Conservation (phyloP, 345 rosid genomes). For the Brassica carinata region DNA sequence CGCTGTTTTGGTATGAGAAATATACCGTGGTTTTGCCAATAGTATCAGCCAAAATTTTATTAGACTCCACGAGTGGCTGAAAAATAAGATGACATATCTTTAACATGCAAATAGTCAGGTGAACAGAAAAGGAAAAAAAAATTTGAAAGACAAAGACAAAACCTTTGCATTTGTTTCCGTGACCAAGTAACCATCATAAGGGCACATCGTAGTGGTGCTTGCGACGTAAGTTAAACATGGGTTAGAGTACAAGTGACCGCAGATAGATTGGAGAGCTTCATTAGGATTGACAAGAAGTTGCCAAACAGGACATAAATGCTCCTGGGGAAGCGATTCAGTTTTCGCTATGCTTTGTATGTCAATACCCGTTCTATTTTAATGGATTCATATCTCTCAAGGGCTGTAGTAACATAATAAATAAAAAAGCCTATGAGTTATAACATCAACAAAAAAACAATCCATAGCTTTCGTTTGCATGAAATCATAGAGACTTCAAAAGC, state of each 20-base stretch:
- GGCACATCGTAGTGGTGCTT: conserved; percentile 71
- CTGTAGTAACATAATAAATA: conserved; percentile 27
- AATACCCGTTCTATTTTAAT: conserved; percentile 57
- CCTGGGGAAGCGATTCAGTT: conserved; percentile 72
- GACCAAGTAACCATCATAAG: conserved; percentile 79
- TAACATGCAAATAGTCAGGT: background rate
- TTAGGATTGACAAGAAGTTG: conserved; percentile 69
- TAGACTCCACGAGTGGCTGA: conserved; percentile 74
- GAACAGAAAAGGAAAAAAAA: background rate
- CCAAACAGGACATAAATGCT: conserved; percentile 80
- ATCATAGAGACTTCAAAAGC: too few relatives aligned
- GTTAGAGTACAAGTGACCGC: conserved; percentile 80
- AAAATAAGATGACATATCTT: background rate
- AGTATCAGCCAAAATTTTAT: conserved; percentile 62
- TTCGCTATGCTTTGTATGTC: conserved; percentile 55
- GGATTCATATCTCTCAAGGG: conserved; percentile 41
- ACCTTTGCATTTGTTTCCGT: conserved; percentile 84
- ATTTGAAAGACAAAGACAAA: background rate
- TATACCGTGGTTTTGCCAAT: conserved; percentile 60
- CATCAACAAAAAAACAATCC: background rate
- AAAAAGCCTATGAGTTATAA: background rate
- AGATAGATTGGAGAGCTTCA: conserved; percentile 81
- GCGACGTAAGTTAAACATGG: conserved; percentile 65
- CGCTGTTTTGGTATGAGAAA: conserved; percentile 75
- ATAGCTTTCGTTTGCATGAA: too few relatives aligned